Evolutionary conservation across 139 green algal species (phyloP).

Genomic region (Gonium pectorale): DNA sequence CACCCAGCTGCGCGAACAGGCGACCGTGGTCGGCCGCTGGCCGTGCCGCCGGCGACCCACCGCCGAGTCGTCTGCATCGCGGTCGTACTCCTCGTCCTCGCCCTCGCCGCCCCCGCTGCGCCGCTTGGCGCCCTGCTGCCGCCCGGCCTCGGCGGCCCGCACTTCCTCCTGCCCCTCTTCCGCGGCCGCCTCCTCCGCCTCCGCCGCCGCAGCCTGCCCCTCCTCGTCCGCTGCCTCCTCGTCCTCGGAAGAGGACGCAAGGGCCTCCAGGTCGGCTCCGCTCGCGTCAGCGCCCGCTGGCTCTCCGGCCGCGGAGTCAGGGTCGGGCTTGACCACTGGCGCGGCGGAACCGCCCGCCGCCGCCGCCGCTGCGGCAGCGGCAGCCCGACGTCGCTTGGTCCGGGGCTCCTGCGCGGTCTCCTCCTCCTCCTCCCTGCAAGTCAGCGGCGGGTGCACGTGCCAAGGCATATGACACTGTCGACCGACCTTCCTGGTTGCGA

Average conservation of each 20-base stretch:
- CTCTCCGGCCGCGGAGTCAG: too few relatives aligned
- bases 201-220: neutral
- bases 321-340: neutral
- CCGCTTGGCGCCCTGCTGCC: conserved; percentile 8
- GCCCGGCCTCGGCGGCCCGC: neutral
- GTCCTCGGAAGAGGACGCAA: conserved; percentile 5
- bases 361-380: neutral
- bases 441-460: too few relatives aligned
- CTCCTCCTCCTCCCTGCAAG: conserved; percentile 13
- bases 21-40: too few relatives aligned
- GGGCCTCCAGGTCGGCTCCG: conserved; percentile 14
- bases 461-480: too few relatives aligned
- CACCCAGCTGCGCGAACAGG: too few relatives aligned
- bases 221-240: conserved; percentile 27
- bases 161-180: neutral
- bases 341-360: neutral
- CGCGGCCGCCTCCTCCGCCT: neutral
- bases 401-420: neutral
- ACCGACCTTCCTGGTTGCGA: too few relatives aligned
- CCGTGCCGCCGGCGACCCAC: too few relatives aligned
- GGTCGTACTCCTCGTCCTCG: conserved; percentile 13
- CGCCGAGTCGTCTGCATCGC: conserved; percentile 17
- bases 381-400: neutral
- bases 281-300: too few relatives aligned
- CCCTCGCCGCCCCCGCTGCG: neutral